phyloP scores from a whole-genome alignment of 306 rosid genomes.

The Vigna radiata region DNA sequence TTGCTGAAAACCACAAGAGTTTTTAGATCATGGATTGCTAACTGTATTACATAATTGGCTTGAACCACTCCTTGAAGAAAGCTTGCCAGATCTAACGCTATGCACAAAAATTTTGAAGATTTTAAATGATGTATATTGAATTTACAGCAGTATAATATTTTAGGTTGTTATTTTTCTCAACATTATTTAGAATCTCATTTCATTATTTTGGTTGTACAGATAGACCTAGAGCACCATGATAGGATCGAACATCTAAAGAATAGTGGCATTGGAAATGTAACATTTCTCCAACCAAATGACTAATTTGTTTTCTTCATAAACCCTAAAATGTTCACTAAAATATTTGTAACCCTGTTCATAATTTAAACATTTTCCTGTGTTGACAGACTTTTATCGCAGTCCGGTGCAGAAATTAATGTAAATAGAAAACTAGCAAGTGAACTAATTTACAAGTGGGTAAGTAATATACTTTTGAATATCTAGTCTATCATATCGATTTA shows the following conservation, averaged over 20 bases:
- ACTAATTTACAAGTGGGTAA: slow-evolving; percentile 93
- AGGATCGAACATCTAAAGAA: slow-evolving; percentile 92
- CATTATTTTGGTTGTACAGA: slow-evolving; percentile 60
- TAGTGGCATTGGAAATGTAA: slow-evolving; percentile 97
- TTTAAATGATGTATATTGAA: slow-evolving; percentile 42
- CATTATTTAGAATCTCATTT: slow-evolving; percentile 39
- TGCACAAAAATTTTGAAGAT: slow-evolving; percentile 84
- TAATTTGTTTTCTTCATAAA: neutral
- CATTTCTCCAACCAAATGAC: slow-evolving; percentile 20
- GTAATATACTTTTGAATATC: neutral
- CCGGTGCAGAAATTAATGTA: slow-evolving; percentile 84
- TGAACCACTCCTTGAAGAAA: slow-evolving; percentile 97
- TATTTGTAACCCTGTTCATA: neutral
- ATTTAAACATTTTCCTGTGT: slow-evolving; percentile 21
- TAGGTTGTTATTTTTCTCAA: slow-evolving; percentile 5
- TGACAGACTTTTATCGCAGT: slow-evolving; percentile 87
- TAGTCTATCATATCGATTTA: too few species aligned
- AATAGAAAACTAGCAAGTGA: slow-evolving; percentile 90
- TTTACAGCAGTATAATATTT: neutral
- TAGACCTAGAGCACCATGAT: slow-evolving; percentile 87
- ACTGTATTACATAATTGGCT: slow-evolving; percentile 89
- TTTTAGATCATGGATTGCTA: slow-evolving; percentile 91
- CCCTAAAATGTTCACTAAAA: neutral
- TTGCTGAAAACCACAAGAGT: slow-evolving; percentile 59
- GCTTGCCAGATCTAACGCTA: slow-evolving; percentile 87